Evolutionary conservation across 2,329 filamentous ascomycete genomes (phyloP).

Genomic region (Zasmidium citrigriseum): DNA sequence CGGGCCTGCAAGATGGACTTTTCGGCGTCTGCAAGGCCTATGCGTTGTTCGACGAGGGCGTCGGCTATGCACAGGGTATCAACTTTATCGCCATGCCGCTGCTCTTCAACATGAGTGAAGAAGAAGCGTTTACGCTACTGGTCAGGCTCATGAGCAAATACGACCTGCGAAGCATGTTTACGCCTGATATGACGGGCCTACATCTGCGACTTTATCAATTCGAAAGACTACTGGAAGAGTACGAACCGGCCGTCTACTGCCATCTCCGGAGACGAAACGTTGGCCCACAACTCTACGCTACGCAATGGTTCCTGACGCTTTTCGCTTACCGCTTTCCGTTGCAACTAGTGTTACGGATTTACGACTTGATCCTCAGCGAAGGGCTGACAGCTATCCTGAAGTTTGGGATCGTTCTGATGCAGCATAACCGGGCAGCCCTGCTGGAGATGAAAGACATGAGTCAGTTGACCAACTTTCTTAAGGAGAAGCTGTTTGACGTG

Average conservation of each 20-base stretch:
- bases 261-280: constrained; percentile 88
- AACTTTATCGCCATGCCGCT: constrained; percentile 98
- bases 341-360: constrained; percentile 93
- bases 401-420: constrained; percentile 94
- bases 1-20: constrained; percentile 87
- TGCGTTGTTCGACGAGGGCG: constrained; percentile 88
- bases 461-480: constrained; percentile 82
- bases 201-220: constrained; percentile 95
- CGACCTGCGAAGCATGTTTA: constrained; percentile 85
- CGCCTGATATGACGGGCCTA: constrained; percentile 93
- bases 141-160: constrained; percentile 97
- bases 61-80: constrained; percentile 98
- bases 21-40: constrained; percentile 98
- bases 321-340: constrained; percentile 97
- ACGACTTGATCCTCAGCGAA: constrained; percentile 91
- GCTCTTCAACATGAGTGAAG: constrained; percentile 96
- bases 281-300: constrained; percentile 89
- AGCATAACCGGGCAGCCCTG: constrained; percentile 80
- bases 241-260: constrained; percentile 91
- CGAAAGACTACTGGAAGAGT: constrained; percentile 87
- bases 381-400: constrained; percentile 86
- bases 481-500: constrained; percentile 91
- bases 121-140: constrained; percentile 91
- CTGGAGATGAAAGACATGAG: constrained; percentile 89
- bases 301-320: constrained; percentile 98